Evolutionary conservation across 306 rosid species (phyloP), one percentile per base, ranked within the genome.

Genomic region (Cucumis melo): DNA sequence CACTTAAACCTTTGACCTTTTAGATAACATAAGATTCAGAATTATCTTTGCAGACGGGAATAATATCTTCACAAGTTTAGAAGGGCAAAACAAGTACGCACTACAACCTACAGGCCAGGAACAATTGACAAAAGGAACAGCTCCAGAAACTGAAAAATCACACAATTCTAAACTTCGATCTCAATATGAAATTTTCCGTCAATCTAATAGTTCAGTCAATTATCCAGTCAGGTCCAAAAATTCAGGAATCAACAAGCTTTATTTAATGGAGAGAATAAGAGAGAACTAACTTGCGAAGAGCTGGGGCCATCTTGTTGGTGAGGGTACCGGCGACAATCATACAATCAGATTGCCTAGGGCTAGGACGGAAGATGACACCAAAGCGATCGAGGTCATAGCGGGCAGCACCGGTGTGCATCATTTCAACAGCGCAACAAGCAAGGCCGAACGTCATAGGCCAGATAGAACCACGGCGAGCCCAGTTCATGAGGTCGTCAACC

Each of bases 361-460:
- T 95, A 63, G 99, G 99, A 82, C 99, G 81, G 86, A 92, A 95
- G 81, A 95, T 92, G 82, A 95, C 84, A 0, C 99, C 99, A 81
- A 92, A 95, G 7, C 99, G 89, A 55, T 95, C 98, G 41, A 95
- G 90, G 83, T 95, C 99, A 86, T 95, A 95, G 55, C 99, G 95
- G 48, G 97, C 84, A 10, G 90, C 96, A 19, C 99, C 98, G 3
- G 99, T 89, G 84, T 95, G 99, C 99, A 95, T 95, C 98, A 95
- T 95, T 83, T 95, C 99, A 19, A 92, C 99, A 64, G 99, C 99
- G 86, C 99, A 95, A 79, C 99, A 95, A 12, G 99, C 99, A 4
- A 95, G 97, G 1, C 99, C 99, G 53, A 95, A 95, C 21, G 99
- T 92, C 98, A 93, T 89, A 62, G 97, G 97, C 98, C 98, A 93